Evolutionary conservation across 2,329 filamentous ascomycete genomes (phyloP).

Genomic region (Beauveria pseudobassiana): DNA sequence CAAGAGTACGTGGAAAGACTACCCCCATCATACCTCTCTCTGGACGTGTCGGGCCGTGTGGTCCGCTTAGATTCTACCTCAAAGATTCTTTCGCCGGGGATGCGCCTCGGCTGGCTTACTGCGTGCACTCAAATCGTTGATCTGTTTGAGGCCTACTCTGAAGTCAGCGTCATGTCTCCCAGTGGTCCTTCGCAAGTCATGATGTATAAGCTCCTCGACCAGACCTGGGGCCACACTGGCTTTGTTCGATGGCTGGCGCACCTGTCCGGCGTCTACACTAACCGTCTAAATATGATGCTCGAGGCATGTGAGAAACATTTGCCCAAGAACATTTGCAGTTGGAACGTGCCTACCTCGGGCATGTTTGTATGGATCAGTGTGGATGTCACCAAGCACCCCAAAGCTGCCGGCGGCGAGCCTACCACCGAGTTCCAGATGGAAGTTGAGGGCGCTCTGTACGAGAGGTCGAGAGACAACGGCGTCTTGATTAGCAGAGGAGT

Average conservation of each 20-base stretch:
- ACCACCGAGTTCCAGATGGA: constrained; percentile 21
- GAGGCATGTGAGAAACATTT: constrained; percentile 66
- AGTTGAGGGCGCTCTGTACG: constrained; percentile 75
- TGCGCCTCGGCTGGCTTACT: constrained; percentile 75
- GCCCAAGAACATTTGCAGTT: constrained; percentile 62
- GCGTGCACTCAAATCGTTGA: constrained; percentile 71
- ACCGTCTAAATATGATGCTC: constrained; percentile 62
- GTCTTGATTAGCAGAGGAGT: constrained; percentile 67
- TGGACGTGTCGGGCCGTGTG: constrained; percentile 55
- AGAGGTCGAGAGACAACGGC: constrained; percentile 58
- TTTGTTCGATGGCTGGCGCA: constrained; percentile 79
- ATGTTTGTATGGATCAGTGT: constrained; percentile 82
- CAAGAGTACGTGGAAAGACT: constrained; percentile 11
- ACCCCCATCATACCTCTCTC: constrained; percentile 23
- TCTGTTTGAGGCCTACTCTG: constrained; percentile 66
- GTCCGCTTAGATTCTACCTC: constrained; percentile 81
- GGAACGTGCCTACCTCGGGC: constrained; percentile 67
- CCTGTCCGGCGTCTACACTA: constrained; percentile 67
- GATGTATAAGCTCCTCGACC: constrained; percentile 76
- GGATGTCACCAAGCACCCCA: constrained; percentile 53
- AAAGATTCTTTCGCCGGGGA: constrained; percentile 74
- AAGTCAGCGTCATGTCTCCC: constrained; percentile 70
- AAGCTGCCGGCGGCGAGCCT: constrained; percentile 22
- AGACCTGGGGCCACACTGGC: constrained; percentile 82
- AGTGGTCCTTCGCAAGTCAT: constrained; percentile 70